phyloP scores from a whole-genome alignment of 177 flowering plant species.

The Vitis hybrid region DNA sequence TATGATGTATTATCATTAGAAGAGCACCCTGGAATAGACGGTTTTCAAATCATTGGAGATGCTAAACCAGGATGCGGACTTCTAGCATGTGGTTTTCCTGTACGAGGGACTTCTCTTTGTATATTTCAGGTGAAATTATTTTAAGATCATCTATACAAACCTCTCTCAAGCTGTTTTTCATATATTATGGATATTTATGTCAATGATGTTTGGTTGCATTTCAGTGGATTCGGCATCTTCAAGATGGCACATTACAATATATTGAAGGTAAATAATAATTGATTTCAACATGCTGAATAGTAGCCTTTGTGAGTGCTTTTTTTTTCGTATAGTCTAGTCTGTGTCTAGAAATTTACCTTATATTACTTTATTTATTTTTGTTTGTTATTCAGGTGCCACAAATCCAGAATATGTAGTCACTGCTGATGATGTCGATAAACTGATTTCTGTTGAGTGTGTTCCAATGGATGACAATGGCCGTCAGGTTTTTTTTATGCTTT shows the following conservation, averaged over 20 bases:
- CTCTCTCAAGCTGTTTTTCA: neutral
- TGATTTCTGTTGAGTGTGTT: conserved; percentile 91
- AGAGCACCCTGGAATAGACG: conserved; percentile 83
- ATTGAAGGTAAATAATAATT: conserved; percentile 67
- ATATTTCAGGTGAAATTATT: conserved; percentile 77
- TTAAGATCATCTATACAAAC: neutral
- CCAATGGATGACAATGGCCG: conserved; percentile 90
- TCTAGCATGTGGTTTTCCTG: conserved; percentile 88
- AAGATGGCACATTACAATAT: conserved; percentile 84
- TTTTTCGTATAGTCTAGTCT: conserved; percentile 1
- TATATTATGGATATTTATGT: conserved; percentile 2
- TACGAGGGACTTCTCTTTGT: conserved; percentile 85
- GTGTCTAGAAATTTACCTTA: neutral
- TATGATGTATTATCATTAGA: conserved; percentile 17
- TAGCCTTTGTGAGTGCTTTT: neutral
- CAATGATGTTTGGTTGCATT: conserved; percentile 19
- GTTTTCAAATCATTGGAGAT: conserved; percentile 86
- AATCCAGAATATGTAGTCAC: conserved; percentile 94
- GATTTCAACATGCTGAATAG: neutral
- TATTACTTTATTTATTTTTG: neutral
- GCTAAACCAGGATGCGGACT: conserved; percentile 79
- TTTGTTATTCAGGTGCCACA: conserved; percentile 70
- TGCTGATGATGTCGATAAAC: conserved; percentile 93
- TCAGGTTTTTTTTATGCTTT: conserved; percentile 51
- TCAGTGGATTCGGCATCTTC: conserved; percentile 96